phyloP scores from a whole-genome alignment of 352 stramenopile genomes.

The Globisporangium lucens region DNA sequence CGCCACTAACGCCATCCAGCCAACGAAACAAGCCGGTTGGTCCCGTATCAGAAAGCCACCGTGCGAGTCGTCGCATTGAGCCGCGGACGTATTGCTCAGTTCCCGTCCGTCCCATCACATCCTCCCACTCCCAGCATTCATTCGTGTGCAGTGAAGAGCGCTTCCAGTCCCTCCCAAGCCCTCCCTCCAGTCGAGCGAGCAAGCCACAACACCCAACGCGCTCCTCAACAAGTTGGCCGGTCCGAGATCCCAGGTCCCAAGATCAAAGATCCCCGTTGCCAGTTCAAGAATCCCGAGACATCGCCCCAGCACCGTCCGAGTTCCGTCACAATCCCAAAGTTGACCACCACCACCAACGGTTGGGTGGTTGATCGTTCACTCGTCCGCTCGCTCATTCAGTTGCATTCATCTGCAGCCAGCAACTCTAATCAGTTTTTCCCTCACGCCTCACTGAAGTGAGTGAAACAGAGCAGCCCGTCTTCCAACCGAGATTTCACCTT shows the following conservation, averaged over 20 bases:
- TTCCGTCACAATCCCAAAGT: conserved; percentile 1
- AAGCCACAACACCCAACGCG: not conserved
- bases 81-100: conserved; percentile 1
- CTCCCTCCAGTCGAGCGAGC: conserved; percentile 6
- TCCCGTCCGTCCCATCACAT: not conserved
- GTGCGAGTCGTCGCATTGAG: conserved; percentile 2
- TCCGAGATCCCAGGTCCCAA: not conserved
- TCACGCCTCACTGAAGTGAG: not conserved
- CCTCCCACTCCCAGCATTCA: not conserved
- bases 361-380: not conserved
- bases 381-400: not conserved
- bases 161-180: not conserved
- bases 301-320: not conserved
- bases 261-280: not conserved
- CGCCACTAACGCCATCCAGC: not conserved
- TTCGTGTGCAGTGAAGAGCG: conserved; percentile 6
- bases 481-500: not conserved
- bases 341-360: not conserved
- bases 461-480: not conserved
- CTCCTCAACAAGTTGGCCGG: not conserved
- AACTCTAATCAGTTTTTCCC: conserved; percentile 10
- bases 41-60: not conserved
- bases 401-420: conserved; percentile 2
- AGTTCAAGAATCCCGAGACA: not conserved
- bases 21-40: not conserved